phyloP scores from a whole-genome alignment of 2,329 filamentous ascomycete species.

The Diaporthe citri region DNA sequence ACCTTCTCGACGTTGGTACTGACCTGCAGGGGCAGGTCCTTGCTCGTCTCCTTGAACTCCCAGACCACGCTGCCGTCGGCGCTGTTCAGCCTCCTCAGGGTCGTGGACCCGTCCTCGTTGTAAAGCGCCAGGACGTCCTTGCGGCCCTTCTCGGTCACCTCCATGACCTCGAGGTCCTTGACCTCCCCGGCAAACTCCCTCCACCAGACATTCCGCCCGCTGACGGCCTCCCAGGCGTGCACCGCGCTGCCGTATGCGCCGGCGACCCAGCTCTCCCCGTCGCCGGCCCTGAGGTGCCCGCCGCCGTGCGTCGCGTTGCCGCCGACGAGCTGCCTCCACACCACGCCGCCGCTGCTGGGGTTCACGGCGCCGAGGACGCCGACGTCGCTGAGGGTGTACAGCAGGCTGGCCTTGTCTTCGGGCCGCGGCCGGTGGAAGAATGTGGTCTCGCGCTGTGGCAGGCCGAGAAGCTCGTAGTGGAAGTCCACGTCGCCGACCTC shows the following conservation, averaged over 20 bases:
- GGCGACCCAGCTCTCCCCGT: conserved; percentile 82
- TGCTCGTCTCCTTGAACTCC: conserved; percentile 78
- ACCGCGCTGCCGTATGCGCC: conserved; percentile 79
- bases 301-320: conserved; percentile 59
- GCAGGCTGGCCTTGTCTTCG: conserved; percentile 85
- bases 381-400: conserved; percentile 91
- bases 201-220: conserved; percentile 84
- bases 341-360: conserved; percentile 83
- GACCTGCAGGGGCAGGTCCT: conserved; percentile 81
- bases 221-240: conserved; percentile 85
- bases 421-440: conserved; percentile 93
- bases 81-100: conserved; percentile 80
- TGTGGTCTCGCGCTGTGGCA: conserved; percentile 84
- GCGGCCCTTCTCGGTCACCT: conserved; percentile 70
- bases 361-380: conserved; percentile 89
- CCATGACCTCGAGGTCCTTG: conserved; percentile 82
- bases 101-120: conserved; percentile 67
- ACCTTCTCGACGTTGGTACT: conserved; percentile 77
- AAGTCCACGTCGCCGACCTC: conserved; percentile 94
- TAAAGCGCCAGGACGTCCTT: conserved; percentile 82
- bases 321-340: conserved; percentile 87
- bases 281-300: conserved; percentile 77
- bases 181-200: conserved; percentile 69
- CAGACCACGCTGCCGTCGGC: conserved; percentile 80
- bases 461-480: conserved; percentile 89